phyloP scores from a whole-genome alignment of 2,329 filamentous ascomycete genomes.

The Dactylonectria estremocensis region DNA sequence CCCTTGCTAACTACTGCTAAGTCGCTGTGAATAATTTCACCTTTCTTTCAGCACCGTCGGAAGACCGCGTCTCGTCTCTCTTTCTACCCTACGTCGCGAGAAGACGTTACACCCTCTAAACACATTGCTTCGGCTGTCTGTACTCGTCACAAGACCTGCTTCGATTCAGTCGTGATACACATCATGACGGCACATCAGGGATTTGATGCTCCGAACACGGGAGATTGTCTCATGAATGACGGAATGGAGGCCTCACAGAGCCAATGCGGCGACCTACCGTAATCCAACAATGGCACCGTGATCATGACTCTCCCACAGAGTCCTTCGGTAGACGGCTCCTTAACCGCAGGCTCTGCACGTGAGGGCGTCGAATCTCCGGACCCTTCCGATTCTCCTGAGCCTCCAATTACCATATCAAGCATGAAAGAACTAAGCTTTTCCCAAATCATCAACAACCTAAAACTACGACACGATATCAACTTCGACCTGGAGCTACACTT shows the following conservation, averaged over 20 bases:
- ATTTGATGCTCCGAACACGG: constrained; percentile 58
- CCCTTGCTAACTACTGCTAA: constrained; percentile 33
- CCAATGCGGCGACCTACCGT: constrained; percentile 57
- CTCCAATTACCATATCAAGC: constrained; percentile 88
- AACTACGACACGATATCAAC: constrained; percentile 94
- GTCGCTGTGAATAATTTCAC: too few species aligned
- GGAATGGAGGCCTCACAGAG: constrained; percentile 53
- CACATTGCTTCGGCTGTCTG: not conserved
- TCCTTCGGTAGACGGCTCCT: constrained; percentile 53
- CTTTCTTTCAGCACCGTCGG: too few species aligned
- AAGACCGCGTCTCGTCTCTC: not conserved
- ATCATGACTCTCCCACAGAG: constrained; percentile 54
- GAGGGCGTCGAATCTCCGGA: too few species aligned
- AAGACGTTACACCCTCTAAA: not conserved
- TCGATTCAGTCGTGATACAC: constrained; percentile 10
- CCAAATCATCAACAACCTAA: constrained; percentile 83
- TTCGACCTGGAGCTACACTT: constrained; percentile 96
- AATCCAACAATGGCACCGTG: constrained; percentile 48
- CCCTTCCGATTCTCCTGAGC: constrained; percentile 62
- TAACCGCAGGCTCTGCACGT: constrained; percentile 30
- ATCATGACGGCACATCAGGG: constrained; percentile 64
- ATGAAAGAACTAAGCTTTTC: constrained; percentile 91
- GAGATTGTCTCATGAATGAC: constrained; percentile 53
- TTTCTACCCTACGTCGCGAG: constrained; percentile 1
- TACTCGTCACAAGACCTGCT: not conserved